phyloP scores from a whole-genome alignment of 192 early-diverging fungal genomes.

The Obelidium mucronatum region DNA sequence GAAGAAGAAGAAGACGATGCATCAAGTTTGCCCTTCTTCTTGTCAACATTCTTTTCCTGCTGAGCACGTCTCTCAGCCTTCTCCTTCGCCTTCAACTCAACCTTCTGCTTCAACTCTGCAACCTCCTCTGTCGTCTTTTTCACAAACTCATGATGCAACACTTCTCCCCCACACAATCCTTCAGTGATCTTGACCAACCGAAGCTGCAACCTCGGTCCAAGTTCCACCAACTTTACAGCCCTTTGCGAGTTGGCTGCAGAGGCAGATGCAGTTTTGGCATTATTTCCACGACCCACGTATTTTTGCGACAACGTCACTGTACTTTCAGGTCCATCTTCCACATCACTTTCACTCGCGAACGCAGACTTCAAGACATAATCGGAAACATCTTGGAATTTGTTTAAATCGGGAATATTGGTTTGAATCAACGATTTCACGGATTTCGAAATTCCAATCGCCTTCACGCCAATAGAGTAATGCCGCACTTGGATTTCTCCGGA shows the following conservation, averaged over 20 bases:
- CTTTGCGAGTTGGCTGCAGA: slow-evolving; percentile 74
- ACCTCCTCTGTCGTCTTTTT: slow-evolving; percentile 78
- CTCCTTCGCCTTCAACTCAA: slow-evolving; percentile 67
- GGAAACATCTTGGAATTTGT: slow-evolving; percentile 85
- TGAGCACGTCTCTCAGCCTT: slow-evolving; percentile 75
- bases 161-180: slow-evolving; percentile 89
- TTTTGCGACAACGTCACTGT: slow-evolving; percentile 85
- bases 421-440: slow-evolving; percentile 85
- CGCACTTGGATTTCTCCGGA: slow-evolving; percentile 86
- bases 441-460: slow-evolving; percentile 88
- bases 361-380: slow-evolving; percentile 90
- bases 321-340: slow-evolving; percentile 90
- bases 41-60: slow-evolving; percentile 85
- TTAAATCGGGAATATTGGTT: slow-evolving; percentile 79
- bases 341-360: slow-evolving; percentile 87
- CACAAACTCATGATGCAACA: slow-evolving; percentile 87
- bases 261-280: slow-evolving; percentile 38
- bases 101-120: slow-evolving; percentile 64
- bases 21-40: slow-evolving; percentile 37
- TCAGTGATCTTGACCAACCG: slow-evolving; percentile 86
- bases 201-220: slow-evolving; percentile 92
- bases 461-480: slow-evolving; percentile 91
- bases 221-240: slow-evolving; percentile 84
- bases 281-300: slow-evolving; percentile 78
- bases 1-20: slow-evolving; percentile 34